These are phyloP conservation scores for Tritrichomonas foetus DNA, from an alignment of 208 protist species.

Conservation along the genomic window DNA sequence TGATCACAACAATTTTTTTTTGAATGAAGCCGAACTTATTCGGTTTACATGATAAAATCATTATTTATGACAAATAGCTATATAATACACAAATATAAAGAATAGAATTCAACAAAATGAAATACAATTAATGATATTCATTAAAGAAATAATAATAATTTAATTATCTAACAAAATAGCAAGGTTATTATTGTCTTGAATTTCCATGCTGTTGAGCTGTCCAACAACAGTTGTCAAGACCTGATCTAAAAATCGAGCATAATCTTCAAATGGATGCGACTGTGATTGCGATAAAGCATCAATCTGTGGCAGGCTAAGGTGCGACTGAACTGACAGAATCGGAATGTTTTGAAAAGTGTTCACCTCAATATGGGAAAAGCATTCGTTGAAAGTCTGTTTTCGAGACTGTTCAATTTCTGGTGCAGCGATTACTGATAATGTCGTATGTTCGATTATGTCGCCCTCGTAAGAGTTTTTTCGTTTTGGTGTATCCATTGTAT, in stretches of 20 bases:
- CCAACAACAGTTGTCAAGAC: neutral
- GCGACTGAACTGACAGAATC: slow-evolving; percentile 11
- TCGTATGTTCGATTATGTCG: neutral
- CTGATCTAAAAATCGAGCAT: neutral
- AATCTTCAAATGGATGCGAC: neutral
- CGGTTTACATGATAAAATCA: too few species aligned
- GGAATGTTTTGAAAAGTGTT: slow-evolving; percentile 37
- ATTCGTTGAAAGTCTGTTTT: slow-evolving; percentile 20
- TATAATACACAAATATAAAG: too few species aligned
- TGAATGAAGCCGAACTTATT: too few species aligned
- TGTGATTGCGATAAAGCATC: neutral
- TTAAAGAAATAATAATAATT: neutral
- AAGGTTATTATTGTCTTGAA: neutral
- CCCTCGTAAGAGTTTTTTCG: neutral
- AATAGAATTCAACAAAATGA: neutral
- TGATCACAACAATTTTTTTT: too few species aligned
- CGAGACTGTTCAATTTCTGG: neutral
- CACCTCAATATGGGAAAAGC: slow-evolving; percentile 32
- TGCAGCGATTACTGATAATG: neutral
- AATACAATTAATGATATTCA: neutral
- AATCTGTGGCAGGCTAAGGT: neutral
- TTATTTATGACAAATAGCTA: too few species aligned
- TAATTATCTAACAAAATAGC: neutral
- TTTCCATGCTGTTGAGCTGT: neutral
- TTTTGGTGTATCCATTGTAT: neutral